Evolutionary conservation across 371 early-diverging fungal species (phyloP), one percentile per base, ranked within the genome.

Genomic region (Saksenaea vasiformis): DNA sequence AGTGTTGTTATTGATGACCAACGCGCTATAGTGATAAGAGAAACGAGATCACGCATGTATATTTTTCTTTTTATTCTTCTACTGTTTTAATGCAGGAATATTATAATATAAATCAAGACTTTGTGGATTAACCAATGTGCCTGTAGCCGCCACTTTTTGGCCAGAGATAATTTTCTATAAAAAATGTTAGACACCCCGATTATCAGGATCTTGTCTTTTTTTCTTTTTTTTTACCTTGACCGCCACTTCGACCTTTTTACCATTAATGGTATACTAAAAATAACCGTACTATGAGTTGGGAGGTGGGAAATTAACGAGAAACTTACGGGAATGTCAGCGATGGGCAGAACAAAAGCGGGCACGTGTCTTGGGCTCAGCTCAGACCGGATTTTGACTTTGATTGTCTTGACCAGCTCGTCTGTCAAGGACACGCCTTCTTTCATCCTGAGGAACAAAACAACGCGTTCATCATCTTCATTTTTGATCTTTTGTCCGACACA

Each of bases 181-280:
- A 38, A 15, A 60, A 54, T 34, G 17, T 41, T 28, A 41, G 22
- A 37, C 53, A 31, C 34, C 11, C 0, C 17, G 17, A 22, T 8
- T 47, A n/a, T 22, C 22, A 22, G 17, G 19, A 28, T n/a, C 14
- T 4, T 58, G 11, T 27, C 35, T 31, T 37, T 44, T 24, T 22
- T 41, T 26, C 14, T 28, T 13, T 35, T 35, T 10, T 14, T 37
- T 60, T 77, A 77, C 78, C 74, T 97, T 98, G 54, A 98, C 95
- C 2, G 96, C 97, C 14, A 98, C 89, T 74, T 98, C 98, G 2
- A 97, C 95, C 79, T 97, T 98, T 71, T 98, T 98, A 58, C 98
- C 98, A 61, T 95, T 97, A 69, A 92, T 83, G 0, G 98, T 98
- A 74, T 98, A 92, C 87, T 88, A 59, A 58, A 63, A 41, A 60